Percentiles rank a stretch among this genome's conserved stretches.
Evolutionary conservation across 2,329 filamentous ascomycete species (phyloP).

Genomic region (Fusarium avenaceum): DNA sequence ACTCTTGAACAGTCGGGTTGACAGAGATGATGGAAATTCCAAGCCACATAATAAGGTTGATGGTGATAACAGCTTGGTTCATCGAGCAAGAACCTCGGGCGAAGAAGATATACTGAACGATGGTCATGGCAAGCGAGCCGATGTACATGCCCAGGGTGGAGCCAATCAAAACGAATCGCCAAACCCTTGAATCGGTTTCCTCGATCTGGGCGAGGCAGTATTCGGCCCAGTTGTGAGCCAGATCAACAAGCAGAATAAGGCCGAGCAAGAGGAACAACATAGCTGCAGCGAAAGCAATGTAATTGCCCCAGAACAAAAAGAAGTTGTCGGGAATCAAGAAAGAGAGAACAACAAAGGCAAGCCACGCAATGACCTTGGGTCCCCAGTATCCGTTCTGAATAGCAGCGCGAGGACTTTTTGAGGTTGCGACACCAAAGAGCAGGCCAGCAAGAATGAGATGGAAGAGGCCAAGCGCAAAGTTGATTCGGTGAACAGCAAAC

Average conservation of each 20-base stretch:
- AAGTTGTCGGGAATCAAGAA: slow-evolving; percentile 97
- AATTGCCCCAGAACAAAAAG: slow-evolving; percentile 96
- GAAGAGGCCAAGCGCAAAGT: slow-evolving; percentile 95
- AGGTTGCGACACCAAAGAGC: slow-evolving; percentile 87
- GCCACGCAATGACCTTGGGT: slow-evolving; percentile 92
- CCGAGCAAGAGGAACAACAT: slow-evolving; percentile 95
- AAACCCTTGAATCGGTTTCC: slow-evolving; percentile 83
- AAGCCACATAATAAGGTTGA: slow-evolving; percentile 89
- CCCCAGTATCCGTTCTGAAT: slow-evolving; percentile 99
- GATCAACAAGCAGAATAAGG: slow-evolving; percentile 90
- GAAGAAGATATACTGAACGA: slow-evolving; percentile 98
- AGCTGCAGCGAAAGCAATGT: slow-evolving; percentile 87
- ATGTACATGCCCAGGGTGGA: slow-evolving; percentile 96
- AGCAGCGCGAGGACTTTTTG: slow-evolving; percentile 86
- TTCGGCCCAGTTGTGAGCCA: slow-evolving; percentile 97
- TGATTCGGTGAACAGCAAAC: slow-evolving; percentile 96
- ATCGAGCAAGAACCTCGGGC: slow-evolving; percentile 84
- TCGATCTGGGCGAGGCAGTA: slow-evolving; percentile 96
- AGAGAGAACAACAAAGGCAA: slow-evolving; percentile 86
- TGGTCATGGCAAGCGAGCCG: slow-evolving; percentile 90
- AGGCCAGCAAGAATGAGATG: slow-evolving; percentile 88
- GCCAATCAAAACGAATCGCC: slow-evolving; percentile 89
- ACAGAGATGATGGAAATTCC: slow-evolving; percentile 86
- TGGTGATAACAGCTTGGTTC: slow-evolving; percentile 96
- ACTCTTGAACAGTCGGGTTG: slow-evolving; percentile 89